Evolutionary conservation across 306 rosid genomes (phyloP), one percentile per base, ranked within the genome.

Genomic region (Urtica urens): DNA sequence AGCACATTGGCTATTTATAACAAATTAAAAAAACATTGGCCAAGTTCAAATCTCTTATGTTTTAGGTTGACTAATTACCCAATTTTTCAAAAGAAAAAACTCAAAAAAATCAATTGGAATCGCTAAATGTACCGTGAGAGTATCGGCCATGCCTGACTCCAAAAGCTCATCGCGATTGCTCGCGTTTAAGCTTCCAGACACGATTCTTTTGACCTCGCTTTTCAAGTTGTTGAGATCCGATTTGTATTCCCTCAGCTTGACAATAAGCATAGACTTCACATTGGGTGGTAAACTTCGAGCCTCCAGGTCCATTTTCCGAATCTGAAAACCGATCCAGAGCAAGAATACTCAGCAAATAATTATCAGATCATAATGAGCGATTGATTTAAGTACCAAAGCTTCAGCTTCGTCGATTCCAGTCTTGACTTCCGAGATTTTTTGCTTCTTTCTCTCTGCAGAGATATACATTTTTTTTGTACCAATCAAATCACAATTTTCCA

Each of bases 251-350:
- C 97, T 81, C 75, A 88, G 69, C 76, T 78, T 88, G 54, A 82
- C 84, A 66, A 88, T 95, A 70, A 88, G 93, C 49, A 70, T 69
- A 30, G 55, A 90, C 83, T 71, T 88, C 21, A 79, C 40, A 58
- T 73, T 81, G 38, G 97, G 95, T 67, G 72, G 97, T 88, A 88
- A 78, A 81, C 74, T 77, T 82, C 95, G 76, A 11, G 97, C 97
- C 58, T 84, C 93, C 5, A 88, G 84, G 78, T 88, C 84, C 97
- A 88, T 84, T 68, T 81, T 81, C 22, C 81, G 76, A 58, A 79
- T 77, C 97, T 88, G 64, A 53, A 72, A 57, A 42, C 48, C 28
- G 35, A n/a, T 54, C 54, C 59, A 57, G 3, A 10, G 22, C 21
- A 23, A 5, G 29, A 31, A 23, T n/a, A 6, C 54, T 15, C 13